Base-by-base conservation (phyloP, 164 flowering plant genomes). In the Brasenia schreberi region DNA sequence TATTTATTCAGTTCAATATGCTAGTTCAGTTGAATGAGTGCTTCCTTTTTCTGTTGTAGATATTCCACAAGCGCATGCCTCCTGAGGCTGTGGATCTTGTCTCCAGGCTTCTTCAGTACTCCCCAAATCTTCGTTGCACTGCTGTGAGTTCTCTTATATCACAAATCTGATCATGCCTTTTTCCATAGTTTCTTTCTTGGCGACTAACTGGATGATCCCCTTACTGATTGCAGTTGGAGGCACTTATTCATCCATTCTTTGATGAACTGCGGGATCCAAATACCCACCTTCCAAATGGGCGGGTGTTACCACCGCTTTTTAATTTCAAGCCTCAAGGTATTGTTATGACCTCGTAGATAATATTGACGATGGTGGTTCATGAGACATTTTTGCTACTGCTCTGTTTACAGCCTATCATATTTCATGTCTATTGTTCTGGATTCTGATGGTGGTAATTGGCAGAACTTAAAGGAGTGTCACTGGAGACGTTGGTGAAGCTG, bases 181-280 rank as follows among this genome's bases (percentile, higher is more conserved):
- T n/a, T n/a, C n/a, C n/a, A n/a, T n/a, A n/a, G n/a, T n/a, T n/a
- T n/a, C n/a, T n/a, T n/a, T n/a, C n/a, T n/a, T n/a, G n/a, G n/a
- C n/a, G n/a, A n/a, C n/a, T n/a, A n/a, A n/a, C n/a, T n/a, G n/a
- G n/a, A n/a, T n/a, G n/a, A n/a, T n/a, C n/a, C n/a, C n/a, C n/a
- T n/a, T n/a, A n/a, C n/a, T n/a, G n/a, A n/a, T 9, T 81, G 75
- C 86, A 88, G 96, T 43, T 84, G 70, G 96, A 88, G 64, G 88
- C 87, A 19, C 72, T 82, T 75, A 68, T 80, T 64, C 92, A 86
- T 75, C 86, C 96, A 10, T 89, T 87, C 71, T 89, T 87, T 61
- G 85, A 89, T 66, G 96, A 87, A 78, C 79, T 89, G 3, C 87
- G 92, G 18, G 92, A 88, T 56, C 88, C 88, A 39, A 80, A 75